Evolutionary conservation across 169 alveolate species (phyloP).

Genomic region (Blepharisma undulans): DNA sequence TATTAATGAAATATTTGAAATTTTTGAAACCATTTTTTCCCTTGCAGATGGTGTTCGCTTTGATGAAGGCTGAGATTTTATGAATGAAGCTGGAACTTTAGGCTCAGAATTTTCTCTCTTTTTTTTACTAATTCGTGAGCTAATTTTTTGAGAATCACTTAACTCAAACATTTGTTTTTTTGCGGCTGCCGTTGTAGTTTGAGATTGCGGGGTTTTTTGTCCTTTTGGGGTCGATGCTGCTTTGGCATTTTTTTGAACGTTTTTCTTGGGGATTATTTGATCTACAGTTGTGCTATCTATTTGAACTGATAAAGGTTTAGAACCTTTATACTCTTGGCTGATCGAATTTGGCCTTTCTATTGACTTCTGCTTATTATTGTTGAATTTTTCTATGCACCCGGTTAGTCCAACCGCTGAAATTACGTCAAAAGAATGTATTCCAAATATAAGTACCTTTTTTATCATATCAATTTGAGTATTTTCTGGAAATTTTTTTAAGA

Average conservation of each 20-base stretch:
- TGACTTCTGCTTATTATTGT: neutral
- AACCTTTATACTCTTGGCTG: neutral
- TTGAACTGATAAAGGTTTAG: neutral
- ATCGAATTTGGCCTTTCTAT: neutral
- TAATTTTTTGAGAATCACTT: neutral
- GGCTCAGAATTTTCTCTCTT: neutral
- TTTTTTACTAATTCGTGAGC: neutral
- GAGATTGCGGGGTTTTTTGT: neutral
- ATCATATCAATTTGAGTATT: neutral
- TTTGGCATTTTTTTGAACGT: neutral
- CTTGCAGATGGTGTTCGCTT: neutral
- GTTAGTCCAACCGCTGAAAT: neutral
- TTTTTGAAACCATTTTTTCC: neutral
- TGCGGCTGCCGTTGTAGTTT: neutral
- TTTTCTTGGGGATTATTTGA: neutral
- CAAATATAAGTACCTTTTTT: neutral
- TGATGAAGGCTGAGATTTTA: neutral
- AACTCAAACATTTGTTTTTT: neutral
- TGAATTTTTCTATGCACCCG: neutral
- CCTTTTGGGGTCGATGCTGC: neutral
- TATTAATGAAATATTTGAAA: neutral
- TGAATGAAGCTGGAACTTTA: neutral
- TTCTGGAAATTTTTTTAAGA: neutral
- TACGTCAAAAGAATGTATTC: neutral
- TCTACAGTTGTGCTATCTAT: neutral